Evolutionary conservation across 371 early-diverging fungal genomes (phyloP), one percentile per base, ranked within the genome.

Genomic region (Mortierella sp.): DNA sequence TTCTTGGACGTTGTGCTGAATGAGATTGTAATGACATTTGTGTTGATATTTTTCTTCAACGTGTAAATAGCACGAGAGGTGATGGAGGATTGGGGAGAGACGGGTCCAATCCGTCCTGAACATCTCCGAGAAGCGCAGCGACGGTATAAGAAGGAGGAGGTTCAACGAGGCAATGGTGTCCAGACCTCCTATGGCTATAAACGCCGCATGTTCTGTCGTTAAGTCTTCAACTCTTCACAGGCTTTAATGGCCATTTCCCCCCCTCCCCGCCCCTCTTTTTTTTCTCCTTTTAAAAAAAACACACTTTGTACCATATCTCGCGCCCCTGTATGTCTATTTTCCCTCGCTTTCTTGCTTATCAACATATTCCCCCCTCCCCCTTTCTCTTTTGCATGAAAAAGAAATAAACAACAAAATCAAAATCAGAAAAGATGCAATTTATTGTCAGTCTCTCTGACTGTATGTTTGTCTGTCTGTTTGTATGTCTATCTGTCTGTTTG

Each of bases 101-200:
- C 90, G 13, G 94, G 94, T 40, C 87, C 95, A 0, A 89, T 96
- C 34, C 88, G 93, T 48, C 97, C 98, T 1, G 96, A 95, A 31
- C 97, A 98, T 83, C 82, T 98, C 69, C 91, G 98, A 16, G 99
- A 98, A 86, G 98, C 99, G 14, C 95, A 96, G 77, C 91, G 98
- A 69, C 89, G 96, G 75, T 95, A 97, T 78, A 94, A 94, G 69
- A 71, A 50, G 51, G 64, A 77, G 16, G 84, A 83, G 24, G 72
- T 74, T 1, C 71, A 77, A 37, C 54, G 51, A 13, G 84, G 84
- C n/a, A 70, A 48, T 10, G 84, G 84, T 3, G 84, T 80, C 9
- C 69, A 75, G 69, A 55, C 73, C 24, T 71, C 84, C 5, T 69
- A 64, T 44, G 81, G 84, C 40, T 83, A 83, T 51, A 80, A 83